Evolutionary conservation across 371 early-diverging fungal genomes (phyloP).

Genomic region (Mucor mucedo): DNA sequence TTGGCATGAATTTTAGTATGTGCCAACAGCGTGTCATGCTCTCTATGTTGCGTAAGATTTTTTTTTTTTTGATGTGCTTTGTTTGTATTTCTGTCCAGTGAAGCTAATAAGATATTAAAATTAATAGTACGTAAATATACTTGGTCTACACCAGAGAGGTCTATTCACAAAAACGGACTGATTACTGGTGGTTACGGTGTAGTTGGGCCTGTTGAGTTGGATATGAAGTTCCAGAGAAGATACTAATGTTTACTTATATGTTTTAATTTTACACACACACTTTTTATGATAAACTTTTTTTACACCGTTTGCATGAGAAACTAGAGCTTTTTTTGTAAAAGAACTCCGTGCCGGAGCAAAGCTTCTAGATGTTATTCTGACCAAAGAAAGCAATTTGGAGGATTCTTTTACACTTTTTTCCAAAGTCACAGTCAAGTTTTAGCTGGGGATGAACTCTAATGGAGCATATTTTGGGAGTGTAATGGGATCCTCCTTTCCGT

Average conservation of each 20-base stretch:
- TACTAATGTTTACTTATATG: background rate
- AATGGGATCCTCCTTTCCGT: constrained; percentile 25
- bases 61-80: background rate
- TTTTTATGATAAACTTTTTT: too few species aligned
- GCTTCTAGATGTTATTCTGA: background rate
- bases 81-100: background rate
- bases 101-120: background rate
- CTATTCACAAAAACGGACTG: background rate
- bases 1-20: constrained; percentile 55
- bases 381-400: background rate
- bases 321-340: too few species aligned
- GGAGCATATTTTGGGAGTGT: constrained; percentile 1
- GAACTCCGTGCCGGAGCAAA: background rate
- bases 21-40: constrained; percentile 51
- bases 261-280: too few species aligned
- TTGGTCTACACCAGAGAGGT: constrained; percentile 4
- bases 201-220: background rate
- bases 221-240: constrained; percentile 7
- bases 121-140: constrained; percentile 4
- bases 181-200: background rate
- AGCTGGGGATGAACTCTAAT: constrained; percentile 1
- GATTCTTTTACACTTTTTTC: background rate
- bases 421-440: background rate
- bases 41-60: constrained; percentile 39
- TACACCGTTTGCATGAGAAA: too few species aligned